Conservation (phyloP, 495 filamentous ascomycete species). For the Aspergillus egyptiacus region DNA sequence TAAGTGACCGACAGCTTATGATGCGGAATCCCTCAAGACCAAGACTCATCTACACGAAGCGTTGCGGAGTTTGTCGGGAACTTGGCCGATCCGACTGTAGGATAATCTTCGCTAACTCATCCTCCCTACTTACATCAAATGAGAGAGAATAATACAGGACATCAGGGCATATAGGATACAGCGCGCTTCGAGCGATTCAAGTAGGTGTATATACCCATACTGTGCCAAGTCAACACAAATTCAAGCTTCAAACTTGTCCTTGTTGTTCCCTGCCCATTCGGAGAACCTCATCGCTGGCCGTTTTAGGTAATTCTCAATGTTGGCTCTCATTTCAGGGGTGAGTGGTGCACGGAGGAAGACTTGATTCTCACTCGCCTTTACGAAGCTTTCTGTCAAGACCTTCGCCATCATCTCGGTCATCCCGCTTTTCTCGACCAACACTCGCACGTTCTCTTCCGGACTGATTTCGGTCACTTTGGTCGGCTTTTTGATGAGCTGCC, state of each 20-base stretch:
- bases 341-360: background rate
- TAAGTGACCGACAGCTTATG: no score
- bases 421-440: constrained; percentile 5
- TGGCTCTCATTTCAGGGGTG: constrained; percentile 6
- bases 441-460: constrained; percentile 14
- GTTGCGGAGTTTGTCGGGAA: no score
- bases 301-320: constrained; percentile 22
- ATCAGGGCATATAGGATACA: no score
- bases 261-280: constrained; percentile 26
- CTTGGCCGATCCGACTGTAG: no score
- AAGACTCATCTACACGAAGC: no score
- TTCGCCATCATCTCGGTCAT: constrained; percentile 17
- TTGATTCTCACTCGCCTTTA: background rate
- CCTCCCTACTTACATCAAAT: no score
- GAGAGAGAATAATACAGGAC: no score
- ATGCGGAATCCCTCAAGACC: no score
- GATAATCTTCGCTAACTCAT: background rate
- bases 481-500: constrained; percentile 20
- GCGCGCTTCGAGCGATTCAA: no score
- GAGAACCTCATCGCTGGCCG: constrained; percentile 18
- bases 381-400: background rate
- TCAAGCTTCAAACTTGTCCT: constrained; percentile 13
- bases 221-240: background rate
- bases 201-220: background rate
- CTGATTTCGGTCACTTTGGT: constrained; percentile 17